Conservation (phyloP, 805 yeast genomes). For the Maudiozyma pseudohumilis region DNA sequence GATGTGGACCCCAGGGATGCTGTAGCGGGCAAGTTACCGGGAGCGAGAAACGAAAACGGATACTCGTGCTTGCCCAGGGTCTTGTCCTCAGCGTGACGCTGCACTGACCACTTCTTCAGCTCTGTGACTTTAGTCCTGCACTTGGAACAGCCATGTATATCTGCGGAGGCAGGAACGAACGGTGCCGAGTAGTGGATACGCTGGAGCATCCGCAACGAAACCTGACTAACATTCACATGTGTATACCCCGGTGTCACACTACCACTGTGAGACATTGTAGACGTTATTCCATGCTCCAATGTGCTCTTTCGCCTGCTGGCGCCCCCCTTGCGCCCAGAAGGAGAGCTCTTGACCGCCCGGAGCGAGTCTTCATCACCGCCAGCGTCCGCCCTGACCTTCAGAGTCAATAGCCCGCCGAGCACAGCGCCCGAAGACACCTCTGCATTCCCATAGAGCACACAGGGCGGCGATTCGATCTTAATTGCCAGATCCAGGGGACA, state of each 20-base stretch:
- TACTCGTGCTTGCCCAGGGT: constrained; percentile 68
- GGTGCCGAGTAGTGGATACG: constrained; percentile 58
- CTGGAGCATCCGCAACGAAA: constrained; percentile 63
- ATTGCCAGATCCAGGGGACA: constrained; percentile 43
- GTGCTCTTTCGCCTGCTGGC: too few relatives aligned
- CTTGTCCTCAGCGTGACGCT: constrained; percentile 48
- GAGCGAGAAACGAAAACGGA: constrained; percentile 83
- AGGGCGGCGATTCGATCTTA: constrained; percentile 82
- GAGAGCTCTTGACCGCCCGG: not conserved
- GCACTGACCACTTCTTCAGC: constrained; percentile 82
- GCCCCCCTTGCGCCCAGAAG: too few relatives aligned
- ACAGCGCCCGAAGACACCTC: constrained; percentile 77
- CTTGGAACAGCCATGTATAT: constrained; percentile 44
- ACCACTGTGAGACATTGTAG: too few relatives aligned
- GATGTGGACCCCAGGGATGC: constrained; percentile 45
- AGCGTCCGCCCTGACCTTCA: constrained; percentile 47
- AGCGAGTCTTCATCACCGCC: too few relatives aligned
- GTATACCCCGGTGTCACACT: too few relatives aligned
- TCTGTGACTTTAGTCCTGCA: constrained; percentile 49
- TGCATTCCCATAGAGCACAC: constrained; percentile 72
- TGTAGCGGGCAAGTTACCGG: constrained; percentile 82
- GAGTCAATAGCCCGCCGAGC: constrained; percentile 63
- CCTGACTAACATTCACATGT: constrained; percentile 44
- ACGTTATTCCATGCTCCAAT: too few relatives aligned
- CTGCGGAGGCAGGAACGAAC: constrained; percentile 40